phyloP scores from a whole-genome alignment of 768 basidiomycete genomes.

The Hemileccinum impolitum region DNA sequence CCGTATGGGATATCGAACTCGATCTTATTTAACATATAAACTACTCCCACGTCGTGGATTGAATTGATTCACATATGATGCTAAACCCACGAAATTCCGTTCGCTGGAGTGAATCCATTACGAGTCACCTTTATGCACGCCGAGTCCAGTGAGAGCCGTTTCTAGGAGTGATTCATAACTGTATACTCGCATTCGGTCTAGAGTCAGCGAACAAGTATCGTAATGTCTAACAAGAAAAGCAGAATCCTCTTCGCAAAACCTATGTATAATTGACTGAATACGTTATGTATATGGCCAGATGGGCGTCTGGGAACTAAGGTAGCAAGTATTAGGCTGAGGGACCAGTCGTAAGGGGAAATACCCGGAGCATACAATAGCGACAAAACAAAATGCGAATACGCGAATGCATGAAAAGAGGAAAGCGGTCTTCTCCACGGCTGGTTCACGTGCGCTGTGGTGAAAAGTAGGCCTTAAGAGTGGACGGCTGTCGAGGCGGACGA shows the following conservation, averaged over 20 bases:
- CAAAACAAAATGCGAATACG: not conserved
- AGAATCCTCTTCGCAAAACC: not conserved
- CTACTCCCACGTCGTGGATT: constrained; percentile 11
- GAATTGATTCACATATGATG: too few relatives aligned
- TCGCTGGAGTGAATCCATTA: too few relatives aligned
- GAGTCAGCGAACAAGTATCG: not conserved
- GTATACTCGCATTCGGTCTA: not conserved
- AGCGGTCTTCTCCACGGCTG: not conserved
- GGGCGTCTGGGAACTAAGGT: not conserved
- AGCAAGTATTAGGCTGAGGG: constrained; percentile 1
- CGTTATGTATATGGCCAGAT: constrained; percentile 3
- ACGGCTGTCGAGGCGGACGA: constrained; percentile 15
- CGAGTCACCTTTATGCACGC: too few relatives aligned
- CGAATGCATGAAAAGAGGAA: not conserved
- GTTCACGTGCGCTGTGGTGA: constrained; percentile 21
- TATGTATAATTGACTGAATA: constrained; percentile 26
- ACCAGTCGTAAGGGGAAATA: not conserved
- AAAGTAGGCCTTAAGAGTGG: constrained; percentile 31
- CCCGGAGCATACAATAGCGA: not conserved
- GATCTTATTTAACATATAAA: constrained; percentile 38
- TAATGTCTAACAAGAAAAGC: not conserved
- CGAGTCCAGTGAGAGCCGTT: too few relatives aligned
- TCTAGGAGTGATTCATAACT: not conserved
- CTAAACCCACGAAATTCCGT: too few relatives aligned
- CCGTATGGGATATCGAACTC: constrained; percentile 72